Conservation (phyloP, 2,329 filamentous ascomycete species). For the Colletotrichum viniferum region DNA sequence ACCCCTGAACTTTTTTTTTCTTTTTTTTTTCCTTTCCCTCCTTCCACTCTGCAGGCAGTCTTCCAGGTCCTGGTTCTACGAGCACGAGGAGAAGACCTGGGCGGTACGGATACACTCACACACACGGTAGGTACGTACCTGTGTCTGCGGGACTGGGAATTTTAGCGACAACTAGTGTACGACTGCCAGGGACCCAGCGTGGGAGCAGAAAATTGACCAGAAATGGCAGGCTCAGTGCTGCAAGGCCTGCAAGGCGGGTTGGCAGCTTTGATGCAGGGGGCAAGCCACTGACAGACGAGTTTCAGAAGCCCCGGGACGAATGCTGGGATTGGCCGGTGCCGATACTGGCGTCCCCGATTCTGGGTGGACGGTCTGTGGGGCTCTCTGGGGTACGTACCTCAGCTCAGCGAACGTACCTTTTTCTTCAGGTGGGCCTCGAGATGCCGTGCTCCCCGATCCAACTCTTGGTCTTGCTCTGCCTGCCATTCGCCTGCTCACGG, state of each 20-base stretch:
- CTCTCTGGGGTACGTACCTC: not conserved
- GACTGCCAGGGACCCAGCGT: not conserved
- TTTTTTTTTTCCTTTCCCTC: not conserved
- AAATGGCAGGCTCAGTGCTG: constrained; percentile 3
- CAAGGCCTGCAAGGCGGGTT: not conserved
- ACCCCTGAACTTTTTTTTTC: constrained; percentile 13
- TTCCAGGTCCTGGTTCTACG: not conserved
- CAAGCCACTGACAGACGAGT: constrained; percentile 20
- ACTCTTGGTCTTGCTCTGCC: not conserved
- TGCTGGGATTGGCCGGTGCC: constrained; percentile 15
- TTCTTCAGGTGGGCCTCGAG: not conserved
- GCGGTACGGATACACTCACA: not conserved
- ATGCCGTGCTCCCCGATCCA: constrained; percentile 12
- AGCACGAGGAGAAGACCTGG: not conserved
- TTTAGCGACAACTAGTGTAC: not conserved
- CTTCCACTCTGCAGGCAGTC: not conserved
- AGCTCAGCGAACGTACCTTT: not conserved
- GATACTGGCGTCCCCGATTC: constrained; percentile 5
- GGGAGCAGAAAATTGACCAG: not conserved
- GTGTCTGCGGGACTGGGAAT: not conserved
- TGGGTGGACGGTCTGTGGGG: constrained; percentile 7
- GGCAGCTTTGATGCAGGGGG: constrained; percentile 20
- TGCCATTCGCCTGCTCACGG: not conserved
- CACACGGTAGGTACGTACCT: not conserved
- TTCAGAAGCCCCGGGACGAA: constrained; percentile 13